Conservation (phyloP, 805 yeast genomes). For the Suhomyces sp. region DNA sequence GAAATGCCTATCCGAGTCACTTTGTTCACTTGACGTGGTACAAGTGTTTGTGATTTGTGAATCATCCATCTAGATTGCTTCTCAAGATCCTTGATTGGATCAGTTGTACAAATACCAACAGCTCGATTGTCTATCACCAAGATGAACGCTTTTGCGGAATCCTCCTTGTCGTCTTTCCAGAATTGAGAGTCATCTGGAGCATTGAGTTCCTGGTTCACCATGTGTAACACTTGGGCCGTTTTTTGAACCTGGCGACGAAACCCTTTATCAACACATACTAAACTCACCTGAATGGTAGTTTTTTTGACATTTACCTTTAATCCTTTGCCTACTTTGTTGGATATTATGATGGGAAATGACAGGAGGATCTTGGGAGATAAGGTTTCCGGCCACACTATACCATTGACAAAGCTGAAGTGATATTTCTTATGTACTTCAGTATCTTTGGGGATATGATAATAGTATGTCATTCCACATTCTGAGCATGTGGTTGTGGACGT, state of each 20-base stretch:
- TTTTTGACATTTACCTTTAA: neutral
- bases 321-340: neutral
- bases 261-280: conserved; percentile 13
- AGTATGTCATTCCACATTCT: conserved; percentile 56
- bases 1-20: conserved; percentile 38
- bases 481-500: conserved; percentile 35
- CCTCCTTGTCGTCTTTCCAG: conserved; percentile 26
- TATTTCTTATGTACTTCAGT: conserved; percentile 48
- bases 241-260: conserved; percentile 19
- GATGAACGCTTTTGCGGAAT: conserved; percentile 42
- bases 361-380: conserved; percentile 2
- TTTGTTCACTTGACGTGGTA: conserved; percentile 44
- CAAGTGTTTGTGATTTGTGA: conserved; percentile 47
- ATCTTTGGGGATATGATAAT: conserved; percentile 41
- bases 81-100: conserved; percentile 29
- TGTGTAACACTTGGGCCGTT: conserved; percentile 34
- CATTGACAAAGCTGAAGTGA: conserved; percentile 50
- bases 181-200: conserved; percentile 45
- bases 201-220: conserved; percentile 60
- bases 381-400: conserved; percentile 46
- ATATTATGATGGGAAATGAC: conserved; percentile 1
- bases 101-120: conserved; percentile 58
- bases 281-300: conserved; percentile 10
- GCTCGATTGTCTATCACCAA: conserved; percentile 47
- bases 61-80: conserved; percentile 60